Percentiles rank a stretch among this genome's conserved stretches.
These are phyloP conservation scores for Aphanomyces cochlioides DNA, from an alignment of 352 stramenopile genomes.

Conservation along the genomic window DNA sequence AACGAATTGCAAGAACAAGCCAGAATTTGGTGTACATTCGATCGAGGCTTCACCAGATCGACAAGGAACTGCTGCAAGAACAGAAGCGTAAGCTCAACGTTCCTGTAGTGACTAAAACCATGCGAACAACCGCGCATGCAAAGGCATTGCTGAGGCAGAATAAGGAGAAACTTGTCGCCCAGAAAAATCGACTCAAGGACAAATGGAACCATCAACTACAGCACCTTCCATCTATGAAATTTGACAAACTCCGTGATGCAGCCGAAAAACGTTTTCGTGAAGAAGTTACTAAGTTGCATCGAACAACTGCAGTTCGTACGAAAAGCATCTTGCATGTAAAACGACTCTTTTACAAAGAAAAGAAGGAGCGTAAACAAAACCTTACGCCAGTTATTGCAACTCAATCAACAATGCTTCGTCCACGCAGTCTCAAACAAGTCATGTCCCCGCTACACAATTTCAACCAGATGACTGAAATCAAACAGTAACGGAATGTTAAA, in stretches of 20 bases:
- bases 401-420: neutral
- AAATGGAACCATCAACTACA: constrained; percentile 29
- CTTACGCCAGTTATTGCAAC: too few relatives aligned
- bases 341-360: constrained; percentile 24
- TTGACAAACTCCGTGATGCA: constrained; percentile 8
- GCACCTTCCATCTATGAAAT: constrained; percentile 23
- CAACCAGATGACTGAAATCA: constrained; percentile 25
- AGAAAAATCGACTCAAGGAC: constrained; percentile 28
- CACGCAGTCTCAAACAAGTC: constrained; percentile 2
- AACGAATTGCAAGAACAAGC: neutral
- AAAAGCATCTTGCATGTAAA: constrained; percentile 24
- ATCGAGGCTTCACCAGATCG: constrained; percentile 15
- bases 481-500: constrained; percentile 7
- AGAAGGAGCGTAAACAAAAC: neutral
- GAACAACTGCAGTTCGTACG: neutral
- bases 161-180: constrained; percentile 26
- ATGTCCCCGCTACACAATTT: neutral
- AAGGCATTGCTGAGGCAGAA: constrained; percentile 24
- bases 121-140: neutral
- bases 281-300: neutral
- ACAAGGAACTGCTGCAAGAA: constrained; percentile 18
- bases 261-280: constrained; percentile 9
- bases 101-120: neutral
- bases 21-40: constrained; percentile 21
- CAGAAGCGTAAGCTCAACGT: constrained; percentile 25